phyloP scores from a whole-genome alignment of 768 basidiomycete genomes.

The Naganishia randhawae region DNA sequence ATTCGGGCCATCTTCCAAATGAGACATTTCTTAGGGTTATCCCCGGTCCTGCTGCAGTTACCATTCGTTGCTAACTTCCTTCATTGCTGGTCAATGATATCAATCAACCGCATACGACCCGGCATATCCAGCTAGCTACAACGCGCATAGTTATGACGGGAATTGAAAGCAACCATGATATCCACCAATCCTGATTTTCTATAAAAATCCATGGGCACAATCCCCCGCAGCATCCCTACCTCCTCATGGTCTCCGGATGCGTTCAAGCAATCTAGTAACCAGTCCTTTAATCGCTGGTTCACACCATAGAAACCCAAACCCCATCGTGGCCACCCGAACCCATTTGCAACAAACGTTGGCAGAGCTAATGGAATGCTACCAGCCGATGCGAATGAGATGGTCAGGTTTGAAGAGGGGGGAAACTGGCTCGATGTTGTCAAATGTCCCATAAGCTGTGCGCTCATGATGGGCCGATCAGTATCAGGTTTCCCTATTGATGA shows the following conservation, averaged over 20 bases:
- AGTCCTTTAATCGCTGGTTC: slow-evolving; percentile 68
- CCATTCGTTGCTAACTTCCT: too few relatives aligned
- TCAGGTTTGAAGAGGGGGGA: slow-evolving; percentile 45
- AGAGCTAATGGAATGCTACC: slow-evolving; percentile 73
- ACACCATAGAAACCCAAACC: slow-evolving; percentile 82
- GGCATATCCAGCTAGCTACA: not conserved
- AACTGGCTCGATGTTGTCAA: slow-evolving; percentile 10
- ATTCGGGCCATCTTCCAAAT: too few relatives aligned
- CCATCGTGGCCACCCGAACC: slow-evolving; percentile 74
- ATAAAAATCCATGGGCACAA: slow-evolving; percentile 36
- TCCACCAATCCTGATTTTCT: slow-evolving; percentile 29
- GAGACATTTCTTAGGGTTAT: too few relatives aligned
- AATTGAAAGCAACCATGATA: slow-evolving; percentile 33
- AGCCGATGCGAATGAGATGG: slow-evolving; percentile 78
- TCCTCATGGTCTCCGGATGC: not conserved
- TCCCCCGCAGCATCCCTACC: slow-evolving; percentile 21
- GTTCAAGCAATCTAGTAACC: slow-evolving; percentile 62
- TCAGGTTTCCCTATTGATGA: not conserved
- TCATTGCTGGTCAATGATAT: too few relatives aligned
- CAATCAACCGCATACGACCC: not conserved
- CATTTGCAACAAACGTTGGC: slow-evolving; percentile 71
- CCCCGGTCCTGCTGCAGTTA: too few relatives aligned
- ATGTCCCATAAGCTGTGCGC: slow-evolving; percentile 33
- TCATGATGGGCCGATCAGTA: slow-evolving; percentile 55
- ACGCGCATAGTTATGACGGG: not conserved